phyloP scores from a whole-genome alignment of 352 stramenopile species.

The Elongisporangium undulatum region DNA sequence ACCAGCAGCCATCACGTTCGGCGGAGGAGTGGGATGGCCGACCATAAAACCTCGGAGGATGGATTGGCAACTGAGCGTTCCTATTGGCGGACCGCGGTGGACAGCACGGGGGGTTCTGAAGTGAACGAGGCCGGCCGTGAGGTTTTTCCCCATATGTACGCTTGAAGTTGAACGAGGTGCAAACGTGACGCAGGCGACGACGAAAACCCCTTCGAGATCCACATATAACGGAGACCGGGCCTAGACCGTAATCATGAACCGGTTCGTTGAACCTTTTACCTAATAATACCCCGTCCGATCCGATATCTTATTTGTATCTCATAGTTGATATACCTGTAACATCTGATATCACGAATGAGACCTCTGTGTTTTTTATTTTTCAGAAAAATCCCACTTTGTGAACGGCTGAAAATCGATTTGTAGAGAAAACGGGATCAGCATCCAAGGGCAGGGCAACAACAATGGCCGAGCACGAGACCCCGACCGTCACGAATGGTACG shows the following conservation, averaged over 20 bases:
- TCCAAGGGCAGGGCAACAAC: neutral
- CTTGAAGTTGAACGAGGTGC: slow-evolving; percentile 55
- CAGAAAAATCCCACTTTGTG: neutral
- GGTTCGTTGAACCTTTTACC: neutral
- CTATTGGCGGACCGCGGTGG: neutral
- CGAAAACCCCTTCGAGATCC: slow-evolving; percentile 11
- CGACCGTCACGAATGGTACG: neutral
- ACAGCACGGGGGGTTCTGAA: slow-evolving; percentile 8
- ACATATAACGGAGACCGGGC: neutral
- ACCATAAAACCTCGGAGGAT: neutral
- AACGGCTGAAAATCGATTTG: neutral
- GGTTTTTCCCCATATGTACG: slow-evolving; percentile 11
- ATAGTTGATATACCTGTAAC: neutral
- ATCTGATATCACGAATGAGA: neutral
- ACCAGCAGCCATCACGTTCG: neutral
- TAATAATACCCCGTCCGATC: neutral
- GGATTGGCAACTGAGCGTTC: neutral
- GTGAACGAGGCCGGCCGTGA: slow-evolving; percentile 11
- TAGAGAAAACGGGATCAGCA: neutral
- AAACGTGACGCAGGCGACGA: slow-evolving; percentile 57
- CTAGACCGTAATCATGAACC: neutral
- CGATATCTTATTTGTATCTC: neutral
- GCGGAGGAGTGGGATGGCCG: neutral
- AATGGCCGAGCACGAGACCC: neutral
- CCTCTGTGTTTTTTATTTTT: neutral